Percentiles rank a stretch among this genome's conserved stretches.
These are phyloP conservation scores for Lentinus brumalis DNA, from an alignment of 768 basidiomycete species.

Conservation along the genomic window DNA sequence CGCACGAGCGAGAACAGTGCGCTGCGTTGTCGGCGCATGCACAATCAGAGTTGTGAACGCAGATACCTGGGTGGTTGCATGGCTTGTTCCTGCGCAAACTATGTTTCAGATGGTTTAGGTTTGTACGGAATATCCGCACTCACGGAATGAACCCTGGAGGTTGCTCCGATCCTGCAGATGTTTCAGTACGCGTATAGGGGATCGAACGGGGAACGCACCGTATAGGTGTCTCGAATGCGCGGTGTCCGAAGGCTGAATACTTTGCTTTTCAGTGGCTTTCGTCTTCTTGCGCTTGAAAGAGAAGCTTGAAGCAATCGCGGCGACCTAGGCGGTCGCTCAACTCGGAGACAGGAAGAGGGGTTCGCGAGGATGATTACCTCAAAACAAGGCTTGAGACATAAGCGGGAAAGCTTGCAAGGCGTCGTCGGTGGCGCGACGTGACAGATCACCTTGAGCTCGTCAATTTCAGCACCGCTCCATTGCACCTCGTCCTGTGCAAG, in stretches of 20 bases:
- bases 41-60: slow-evolving; percentile 45
- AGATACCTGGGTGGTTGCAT: slow-evolving; percentile 61
- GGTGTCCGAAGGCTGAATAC: neutral
- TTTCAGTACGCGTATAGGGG: too few species aligned
- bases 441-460: slow-evolving; percentile 42
- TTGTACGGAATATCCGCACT: neutral
- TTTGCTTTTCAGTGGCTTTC: neutral
- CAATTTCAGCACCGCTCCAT: slow-evolving; percentile 32
- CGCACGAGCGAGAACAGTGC: slow-evolving; percentile 59
- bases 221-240: too few species aligned
- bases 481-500: slow-evolving; percentile 4
- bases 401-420: slow-evolving; percentile 56
- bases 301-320: neutral
- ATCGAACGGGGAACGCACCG: too few species aligned
- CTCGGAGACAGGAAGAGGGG: neutral
- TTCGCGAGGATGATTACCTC: slow-evolving; percentile 44
- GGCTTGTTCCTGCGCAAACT: slow-evolving; percentile 42
- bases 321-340: neutral
- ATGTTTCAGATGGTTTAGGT: too few species aligned
- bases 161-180: too few species aligned
- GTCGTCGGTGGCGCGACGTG: slow-evolving; percentile 45
- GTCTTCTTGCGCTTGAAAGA: neutral
- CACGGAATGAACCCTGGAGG: too few species aligned
- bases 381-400: slow-evolving; percentile 60
- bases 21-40: slow-evolving; percentile 50